Base-by-base conservation (phyloP, 805 yeast species). In the Yueomyces sp. region DNA sequence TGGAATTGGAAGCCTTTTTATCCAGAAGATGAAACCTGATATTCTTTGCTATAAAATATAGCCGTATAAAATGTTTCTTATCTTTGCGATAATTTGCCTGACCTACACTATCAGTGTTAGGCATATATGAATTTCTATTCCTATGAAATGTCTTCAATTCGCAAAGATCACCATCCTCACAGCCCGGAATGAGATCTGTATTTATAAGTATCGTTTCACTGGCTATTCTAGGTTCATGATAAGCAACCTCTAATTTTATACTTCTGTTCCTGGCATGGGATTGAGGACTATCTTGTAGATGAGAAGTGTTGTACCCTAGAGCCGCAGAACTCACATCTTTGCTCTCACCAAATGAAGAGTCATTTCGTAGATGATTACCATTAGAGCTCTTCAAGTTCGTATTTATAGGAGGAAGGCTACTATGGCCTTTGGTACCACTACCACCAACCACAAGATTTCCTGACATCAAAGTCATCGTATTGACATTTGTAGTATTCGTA, bases 131-230 rank as follows among this genome's bases (percentile, higher is more conserved):
- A 26, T 39, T 55, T 9, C 55, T 52, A 38, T 44, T 44, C 38
- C 53, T 55, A 42, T 63, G 66, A 30, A 72, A 67, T 31, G 79
- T 70, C 48, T 68, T 73, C 39, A 83, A 53, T 57, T 85, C 94
- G 27, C 85, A 88, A 5, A 85, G 62, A 53, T 82, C 85, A 19
- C 94, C 95, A n/a, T 70, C 77, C 43, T 67, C 66, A 1, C 84
- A 74, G 1, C 81, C 82, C 0, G 85, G 81, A 0, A 85, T 49
- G 3, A 75, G 63, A 0, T 66, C 54, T 26, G 78, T 60, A 54
- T 85, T 88, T 2, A 87, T 54, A 40, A 81, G 58, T 2, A 87
- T 83, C 36, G 74, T 76, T 36, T 77, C 79, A 1, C 65, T 38
- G 1, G 79, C 74, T 0, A 72, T 66, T 28, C 85, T 63, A 3